Percentiles rank a stretch among this genome's conserved stretches.
Conservation (phyloP, 2,329 filamentous ascomycete genomes). For the Pestalotiopsis sp. region DNA sequence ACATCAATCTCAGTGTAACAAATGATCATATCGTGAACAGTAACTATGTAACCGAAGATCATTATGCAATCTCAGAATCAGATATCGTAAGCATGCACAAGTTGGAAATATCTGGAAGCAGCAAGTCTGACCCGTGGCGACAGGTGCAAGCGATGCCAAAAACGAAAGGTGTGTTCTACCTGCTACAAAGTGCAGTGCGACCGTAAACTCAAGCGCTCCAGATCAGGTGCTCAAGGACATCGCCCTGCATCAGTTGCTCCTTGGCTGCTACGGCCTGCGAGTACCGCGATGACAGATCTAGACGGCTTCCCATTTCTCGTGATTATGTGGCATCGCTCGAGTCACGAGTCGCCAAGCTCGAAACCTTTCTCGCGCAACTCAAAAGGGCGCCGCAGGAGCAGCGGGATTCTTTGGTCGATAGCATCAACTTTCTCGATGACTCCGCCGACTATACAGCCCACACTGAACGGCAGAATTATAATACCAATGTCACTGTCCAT, state of each 20-base stretch:
- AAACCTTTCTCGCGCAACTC: conserved; percentile 23
- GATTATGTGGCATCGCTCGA: conserved; percentile 15
- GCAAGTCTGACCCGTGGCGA: background rate
- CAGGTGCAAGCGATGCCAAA: background rate
- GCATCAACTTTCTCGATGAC: conserved; percentile 31
- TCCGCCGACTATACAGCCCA: background rate
- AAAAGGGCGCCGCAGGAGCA: conserved; percentile 30
- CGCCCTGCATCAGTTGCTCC: conserved; percentile 18
- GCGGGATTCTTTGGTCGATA: conserved; percentile 30
- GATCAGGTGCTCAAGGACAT: conserved; percentile 20
- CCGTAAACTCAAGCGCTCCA: background rate
- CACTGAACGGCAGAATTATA: background rate
- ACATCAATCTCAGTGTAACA: background rate
- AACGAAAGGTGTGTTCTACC: background rate
- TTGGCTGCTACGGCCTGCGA: conserved; percentile 15
- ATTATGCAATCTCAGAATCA: background rate
- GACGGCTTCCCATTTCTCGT: conserved; percentile 17
- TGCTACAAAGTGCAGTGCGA: background rate
- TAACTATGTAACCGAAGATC: too few species aligned
- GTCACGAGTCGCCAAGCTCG: conserved; percentile 10
- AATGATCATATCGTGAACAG: background rate
- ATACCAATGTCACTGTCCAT: background rate
- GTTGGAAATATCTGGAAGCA: background rate
- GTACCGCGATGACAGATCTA: conserved; percentile 17
- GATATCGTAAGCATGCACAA: background rate